Evolutionary conservation across 2,329 filamentous ascomycete genomes (phyloP), one percentile per base, ranked within the genome.

Genomic region (Ciborinia camelliae): DNA sequence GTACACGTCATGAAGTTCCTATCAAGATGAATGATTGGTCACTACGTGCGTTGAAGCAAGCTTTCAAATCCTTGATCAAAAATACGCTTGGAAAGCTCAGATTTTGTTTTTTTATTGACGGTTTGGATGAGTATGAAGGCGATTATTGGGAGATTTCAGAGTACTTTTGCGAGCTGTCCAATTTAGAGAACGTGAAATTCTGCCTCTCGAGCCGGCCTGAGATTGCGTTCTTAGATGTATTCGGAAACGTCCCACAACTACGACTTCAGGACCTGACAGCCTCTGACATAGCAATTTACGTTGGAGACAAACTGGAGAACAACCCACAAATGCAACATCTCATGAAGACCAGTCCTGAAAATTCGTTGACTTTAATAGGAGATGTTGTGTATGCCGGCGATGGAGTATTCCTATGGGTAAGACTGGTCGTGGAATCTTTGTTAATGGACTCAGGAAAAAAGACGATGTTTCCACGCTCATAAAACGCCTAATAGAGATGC

Each of bases 41-140:
- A 28, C 20, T 63, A 18, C n/a, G 23, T 23, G 14, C 1, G 6
- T n/a, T 63, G 9, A 47, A 63, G 18, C 18, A 43, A 8, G 18
- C 61, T 5, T 63, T 63, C 23, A 15, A 9, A 1, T 7, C 3
- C 15, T 23, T 63, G 20, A 23, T 54, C 39, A 37, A 32, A 3
- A 5, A 54, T 45, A 41, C 20, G 15, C 9, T 5, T 7, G 30
- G n/a, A 4, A n/a, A 14, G 14, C 5, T 63, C 2, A 43, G n/a
- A 32, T 28, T 63, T 37, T 63, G 50, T 12, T 53, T 63, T 12
- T 63, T 63, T 18, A 55, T 63, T 20, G 61, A 55, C 26, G 50
- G 50, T 23, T 7, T 55, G 20, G 39, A 63, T 30, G 61, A 63
- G 37, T 63, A 55, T 28, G 30, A 51, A 32, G 48, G 48, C 8